Evolutionary conservation across 805 yeast species (phyloP), one percentile per base, ranked within the genome.

Genomic region (Candida broadrunensis): DNA sequence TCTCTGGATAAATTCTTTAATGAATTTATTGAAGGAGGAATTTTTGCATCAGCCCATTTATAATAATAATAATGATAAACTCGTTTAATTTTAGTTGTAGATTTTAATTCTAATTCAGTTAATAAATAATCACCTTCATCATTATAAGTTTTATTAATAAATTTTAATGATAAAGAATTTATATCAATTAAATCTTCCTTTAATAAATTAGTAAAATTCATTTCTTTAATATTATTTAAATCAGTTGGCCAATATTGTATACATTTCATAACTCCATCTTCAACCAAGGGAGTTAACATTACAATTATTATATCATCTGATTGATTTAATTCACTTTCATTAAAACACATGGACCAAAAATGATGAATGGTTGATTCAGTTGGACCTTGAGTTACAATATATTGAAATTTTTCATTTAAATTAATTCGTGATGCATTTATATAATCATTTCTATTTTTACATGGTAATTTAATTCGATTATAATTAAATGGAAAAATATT

Each of bases 311-410:
- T 46, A 6, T 44, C 35, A 40, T 60, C 61, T 16, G 55, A 55
- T 8, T 46, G 39, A 13, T 60, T 56, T 23, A 40, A 41, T 29
- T 51, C 59, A 4, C 70, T 56, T 44, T 68, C 66, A 34, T 59
- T 39, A 42, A 49, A 67, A 27, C 70, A 65, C 75, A 70, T 70
- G 29, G 70, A 60, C 81, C 81, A 77, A 49, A 77, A 77, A 36
- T 70, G 70, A 31, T 58, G 63, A 13, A 55, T 50, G 1, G 80
- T 75, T 13, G 41, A 35, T 0, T 43, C 36, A n/a, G 69, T 54
- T 2, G 81, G 81, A 2, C 91, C 95, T 53, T 85, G 95, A 2
- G 85, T 70, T 0, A 88, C 86, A 24, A 85, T 81, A 55, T 81
- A 85, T n/a, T 45, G 48, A 5, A 38, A 18, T 24, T 21, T 18